A percentile compares a stretch with the other conserved stretches of the same genome.
phyloP scores from a whole-genome alignment of 495 filamentous ascomycete genomes.

The Hypoxylon intermedium region DNA sequence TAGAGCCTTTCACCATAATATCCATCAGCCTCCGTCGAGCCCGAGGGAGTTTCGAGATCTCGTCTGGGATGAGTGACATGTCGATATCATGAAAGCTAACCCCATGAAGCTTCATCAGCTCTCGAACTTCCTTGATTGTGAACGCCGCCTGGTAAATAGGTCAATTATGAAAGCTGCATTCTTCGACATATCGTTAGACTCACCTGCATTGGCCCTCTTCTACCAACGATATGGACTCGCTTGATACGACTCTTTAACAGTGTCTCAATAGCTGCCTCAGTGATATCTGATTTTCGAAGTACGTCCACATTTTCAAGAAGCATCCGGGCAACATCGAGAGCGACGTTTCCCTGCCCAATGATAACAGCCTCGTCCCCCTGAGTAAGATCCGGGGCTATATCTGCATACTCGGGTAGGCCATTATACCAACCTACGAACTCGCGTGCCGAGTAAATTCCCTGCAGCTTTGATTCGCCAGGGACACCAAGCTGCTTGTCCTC shows the following conservation, averaged over 20 bases:
- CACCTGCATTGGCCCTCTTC: slow-evolving; percentile 87
- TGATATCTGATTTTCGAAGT: slow-evolving; percentile 84
- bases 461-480: slow-evolving; percentile 74
- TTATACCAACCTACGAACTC: slow-evolving; percentile 99
- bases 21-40: slow-evolving; percentile 78
- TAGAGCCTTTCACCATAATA: slow-evolving; percentile 76
- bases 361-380: slow-evolving; percentile 84
- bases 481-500: slow-evolving; percentile 80
- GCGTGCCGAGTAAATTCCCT: slow-evolving; percentile 84
- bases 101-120: slow-evolving; percentile 77
- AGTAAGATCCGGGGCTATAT: slow-evolving; percentile 77
- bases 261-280: slow-evolving; percentile 77
- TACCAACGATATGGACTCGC: slow-evolving; percentile 81
- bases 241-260: slow-evolving; percentile 77
- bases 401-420: slow-evolving; percentile 82
- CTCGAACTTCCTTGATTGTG: slow-evolving; percentile 91
- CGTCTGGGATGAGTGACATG: slow-evolving; percentile 66
- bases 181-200: slow-evolving; percentile 51
- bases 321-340: slow-evolving; percentile 90
- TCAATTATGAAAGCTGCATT: slow-evolving; percentile 57
- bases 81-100: slow-evolving; percentile 77
- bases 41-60: slow-evolving; percentile 70
- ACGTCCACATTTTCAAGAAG: slow-evolving; percentile 74
- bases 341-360: slow-evolving; percentile 95
- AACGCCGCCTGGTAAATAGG: slow-evolving; percentile 71